These are phyloP conservation scores for Hymenoscyphus linearis DNA, from an alignment of 2,329 filamentous ascomycete genomes.

Conservation along the genomic window DNA sequence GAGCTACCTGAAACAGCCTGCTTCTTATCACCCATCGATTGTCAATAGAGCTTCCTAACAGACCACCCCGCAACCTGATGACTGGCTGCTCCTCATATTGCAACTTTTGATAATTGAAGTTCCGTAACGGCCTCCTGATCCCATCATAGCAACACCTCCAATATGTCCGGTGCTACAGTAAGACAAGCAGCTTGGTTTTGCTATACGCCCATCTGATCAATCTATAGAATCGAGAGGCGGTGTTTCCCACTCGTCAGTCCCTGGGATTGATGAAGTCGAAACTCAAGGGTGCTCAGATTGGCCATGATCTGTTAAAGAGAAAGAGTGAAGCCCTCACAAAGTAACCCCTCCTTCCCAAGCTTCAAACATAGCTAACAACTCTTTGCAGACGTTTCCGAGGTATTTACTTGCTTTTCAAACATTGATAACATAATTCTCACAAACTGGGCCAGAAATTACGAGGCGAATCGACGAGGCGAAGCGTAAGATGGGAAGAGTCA, in stretches of 20 bases:
- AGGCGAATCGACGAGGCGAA: constrained; percentile 97
- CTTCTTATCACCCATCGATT: constrained; percentile 18
- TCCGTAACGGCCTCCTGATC: not conserved
- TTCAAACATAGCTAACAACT: constrained; percentile 22
- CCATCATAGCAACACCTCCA: constrained; percentile 17
- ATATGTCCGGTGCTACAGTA: constrained; percentile 51
- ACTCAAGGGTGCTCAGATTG: constrained; percentile 87
- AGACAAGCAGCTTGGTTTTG: constrained; percentile 16
- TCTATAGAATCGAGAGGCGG: constrained; percentile 80
- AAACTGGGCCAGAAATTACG: constrained; percentile 69
- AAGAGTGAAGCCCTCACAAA: constrained; percentile 99
- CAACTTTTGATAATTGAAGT: not conserved
- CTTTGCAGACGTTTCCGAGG: constrained; percentile 75
- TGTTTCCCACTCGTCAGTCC: constrained; percentile 97
- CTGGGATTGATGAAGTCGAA: constrained; percentile 97
- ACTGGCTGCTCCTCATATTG: not conserved
- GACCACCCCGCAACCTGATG: not conserved
- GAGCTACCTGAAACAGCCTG: constrained; percentile 10
- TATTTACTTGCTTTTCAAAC: constrained; percentile 36
- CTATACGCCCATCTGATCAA: constrained; percentile 14
- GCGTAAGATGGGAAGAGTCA: constrained; percentile 97
- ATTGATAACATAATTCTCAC: not conserved
- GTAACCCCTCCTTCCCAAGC: constrained; percentile 41
- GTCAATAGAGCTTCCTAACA: constrained; percentile 3
- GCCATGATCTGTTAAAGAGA: constrained; percentile 90